Base-by-base conservation (phyloP, 2,329 filamentous ascomycete species). In the Fusarium piperis region DNA sequence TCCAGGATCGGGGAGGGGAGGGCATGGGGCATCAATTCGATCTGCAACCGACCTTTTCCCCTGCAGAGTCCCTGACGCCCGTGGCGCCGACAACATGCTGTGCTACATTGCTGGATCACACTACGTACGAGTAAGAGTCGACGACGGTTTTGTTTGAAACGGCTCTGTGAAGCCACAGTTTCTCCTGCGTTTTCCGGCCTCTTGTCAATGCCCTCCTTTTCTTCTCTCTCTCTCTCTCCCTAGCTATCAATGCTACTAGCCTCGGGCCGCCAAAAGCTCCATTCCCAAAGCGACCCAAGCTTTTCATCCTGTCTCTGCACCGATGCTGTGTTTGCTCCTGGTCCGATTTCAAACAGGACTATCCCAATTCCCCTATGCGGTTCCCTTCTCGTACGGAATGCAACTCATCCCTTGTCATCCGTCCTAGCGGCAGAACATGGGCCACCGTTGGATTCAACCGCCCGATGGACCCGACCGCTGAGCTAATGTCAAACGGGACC, bases 371-470 rank as follows among this genome's bases (percentile, higher is more conserved):
- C 51, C 69, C 52, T 65, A 53, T 57, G 18, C 59, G 60, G 44
- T 48, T 58, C 52, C 53, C 61, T 60, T 51, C 38, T 62, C 41
- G 59, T 55, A 60, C 46, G 46, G 61, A 73, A 65, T 64, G 61
- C 41, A 65, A 62, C 63, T 70, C 72, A 62, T 65, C 64, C 65
- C 62, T 76, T 62, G 68, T 73, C 62, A 51, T 59, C 59, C 51
- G 48, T 59, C 59, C 51, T 68, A 66, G 68, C 66, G 66, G 53
- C 48, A 53, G 67, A 65, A 68, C 74, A 75, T 67, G 65, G 70
- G 59, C 72, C 70, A 62, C 70, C 72, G 68, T 75, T 75, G 74
- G 41, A 69, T 62, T 68, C 59, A 68, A 72, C 67, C 63, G 63
- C 65, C 64, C 61, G 46, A 66, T 61, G 46, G 33, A 48, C n/a